Evolutionary conservation across 148 eudicot species (phyloP), one percentile per base, ranked within the genome.

Genomic region (Rhododendron molle): DNA sequence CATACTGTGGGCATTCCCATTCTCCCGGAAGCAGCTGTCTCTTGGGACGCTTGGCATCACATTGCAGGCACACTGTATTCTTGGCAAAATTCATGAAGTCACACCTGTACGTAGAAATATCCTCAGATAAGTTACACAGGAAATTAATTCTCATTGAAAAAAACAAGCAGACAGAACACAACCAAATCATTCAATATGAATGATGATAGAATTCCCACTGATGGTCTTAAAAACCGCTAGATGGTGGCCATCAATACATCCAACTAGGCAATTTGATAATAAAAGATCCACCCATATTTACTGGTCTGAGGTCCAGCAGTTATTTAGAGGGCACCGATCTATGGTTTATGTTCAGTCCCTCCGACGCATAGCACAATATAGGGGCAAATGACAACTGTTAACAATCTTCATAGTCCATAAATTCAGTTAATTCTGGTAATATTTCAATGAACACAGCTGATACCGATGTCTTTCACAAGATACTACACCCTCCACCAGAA

Each of bases 1-100:
- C 97, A 92, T 91, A 97, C 99, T 97, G 94, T 5, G 99, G 98
- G 89, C 99, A 97, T 89, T 97, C 99, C 99, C 99, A 97, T 92
- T 97, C 99, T 89, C 99, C 99, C 32, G 98, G 99, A 92, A 94
- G 99, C 90, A 97, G 90, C 91, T 97, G 94, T 86, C 98, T 91
- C 91, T 97, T 93, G 62, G 99, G 99, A 84, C 98, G 99, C 74
- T 91, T 95, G 76, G 94, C 97, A 94, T 97, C 99, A 91, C 99
- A 97, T 86, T 97, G 98, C 85, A 95, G 88, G 90, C 99, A 97
- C n/a, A 94, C 91, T 1, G 89, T 76, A 88, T 97, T 97, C 93
- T 95, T 97, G 5, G 99, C 99, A 87, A 97, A 97, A 86, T 97
- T 97, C 98, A 97, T 91, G 93, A 97, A 95, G 87, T 95, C 94